Base-by-base conservation (phyloP, 345 rosid species). In the Pistacia integerrima region DNA sequence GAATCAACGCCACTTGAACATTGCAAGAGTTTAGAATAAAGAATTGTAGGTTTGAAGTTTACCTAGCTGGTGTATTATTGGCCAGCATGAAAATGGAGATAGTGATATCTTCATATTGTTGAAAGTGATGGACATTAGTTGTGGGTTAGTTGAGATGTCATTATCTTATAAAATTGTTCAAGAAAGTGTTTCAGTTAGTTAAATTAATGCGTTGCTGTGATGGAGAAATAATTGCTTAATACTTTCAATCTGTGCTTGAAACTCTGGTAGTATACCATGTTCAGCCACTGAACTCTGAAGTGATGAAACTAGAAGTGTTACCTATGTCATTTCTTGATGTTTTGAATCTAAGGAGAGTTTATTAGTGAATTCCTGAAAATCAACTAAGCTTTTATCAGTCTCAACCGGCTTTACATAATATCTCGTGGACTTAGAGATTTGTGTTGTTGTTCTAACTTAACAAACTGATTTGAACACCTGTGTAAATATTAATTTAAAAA, bases 181-280 rank as follows among this genome's bases (percentile, higher is more conserved):
- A 11, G 28, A 72, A 30, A n/a, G 35, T 63, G 35, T 74, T 74
- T 36, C 44, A n/a, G 16, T 73, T 49, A 48, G 72, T 28, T 30
- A 30, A 10, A 38, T 16, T 8, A 59, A 72, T 16, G 22, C 38
- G 38, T 25, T 41, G 57, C 44, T 25, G 22, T 25, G 22, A 44
- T 72, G 44, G 25, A 46, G 25, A 60, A 41, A 59, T 49, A 8
- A 13, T 36, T 44, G 51, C n/a, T 49, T 5, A 17, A 48, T 63
- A 54, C 12, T 49, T 62, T 33, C 4, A 20, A n/a, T 30, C 41
- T 30, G 12, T 25, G 13, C 28, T 17, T 7, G 30, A 62, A 62
- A 25, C 48, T 14, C 70, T 5, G 3, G 70, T 64, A 1, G 8
- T 54, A 64, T 38, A 12, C 14, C 55, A 35, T 36, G 35, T 65